phyloP scores from a whole-genome alignment of 2,329 filamentous ascomycete species.

The Plectosphaerella cucumerina region DNA sequence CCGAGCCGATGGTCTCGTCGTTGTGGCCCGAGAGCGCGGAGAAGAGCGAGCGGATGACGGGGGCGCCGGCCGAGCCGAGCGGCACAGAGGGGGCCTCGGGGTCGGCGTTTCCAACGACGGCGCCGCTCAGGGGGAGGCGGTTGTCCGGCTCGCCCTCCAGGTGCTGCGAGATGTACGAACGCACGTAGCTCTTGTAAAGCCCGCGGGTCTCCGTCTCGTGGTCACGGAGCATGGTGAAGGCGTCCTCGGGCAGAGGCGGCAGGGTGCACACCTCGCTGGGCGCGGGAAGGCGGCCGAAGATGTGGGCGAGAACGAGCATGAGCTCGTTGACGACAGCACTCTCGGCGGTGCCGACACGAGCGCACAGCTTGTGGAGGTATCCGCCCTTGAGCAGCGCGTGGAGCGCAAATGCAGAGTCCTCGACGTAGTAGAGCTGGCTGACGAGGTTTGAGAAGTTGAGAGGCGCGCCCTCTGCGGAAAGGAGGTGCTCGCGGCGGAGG shows the following conservation, averaged over 20 bases:
- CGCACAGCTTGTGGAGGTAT: conserved; percentile 62
- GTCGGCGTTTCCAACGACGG: conserved; percentile 33
- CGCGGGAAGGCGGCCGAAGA: conserved; percentile 58
- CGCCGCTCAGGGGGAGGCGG: conserved; percentile 53
- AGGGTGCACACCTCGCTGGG: conserved; percentile 62
- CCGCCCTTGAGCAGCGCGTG: conserved; percentile 68
- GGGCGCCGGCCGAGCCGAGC: conserved; percentile 28
- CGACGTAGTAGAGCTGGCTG: conserved; percentile 71
- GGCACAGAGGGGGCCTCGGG: conserved; percentile 15
- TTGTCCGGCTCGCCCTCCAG: conserved; percentile 45
- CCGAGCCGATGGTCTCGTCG: conserved; percentile 52
- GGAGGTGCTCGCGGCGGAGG: conserved; percentile 62
- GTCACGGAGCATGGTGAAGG: conserved; percentile 48
- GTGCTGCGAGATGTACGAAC: conserved; percentile 64
- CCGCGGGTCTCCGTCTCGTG: conserved; percentile 64
- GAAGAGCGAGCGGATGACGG: conserved; percentile 61
- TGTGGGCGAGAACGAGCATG: conserved; percentile 64
- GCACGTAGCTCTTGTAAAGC: conserved; percentile 66
- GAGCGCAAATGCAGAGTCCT: conserved; percentile 73
- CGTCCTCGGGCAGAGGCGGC: conserved; percentile 55
- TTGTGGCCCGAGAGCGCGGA: conserved; percentile 65
- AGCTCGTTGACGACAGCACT: conserved; percentile 51
- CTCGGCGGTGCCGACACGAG: conserved; percentile 45
- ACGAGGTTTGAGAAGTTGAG: conserved; percentile 70
- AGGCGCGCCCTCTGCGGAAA: conserved; percentile 57